A percentile compares a stretch with the other conserved stretches of the same genome.
These are phyloP conservation scores for Loxodes magnus DNA, from an alignment of 73 alveolate species.

Conservation along the genomic window DNA sequence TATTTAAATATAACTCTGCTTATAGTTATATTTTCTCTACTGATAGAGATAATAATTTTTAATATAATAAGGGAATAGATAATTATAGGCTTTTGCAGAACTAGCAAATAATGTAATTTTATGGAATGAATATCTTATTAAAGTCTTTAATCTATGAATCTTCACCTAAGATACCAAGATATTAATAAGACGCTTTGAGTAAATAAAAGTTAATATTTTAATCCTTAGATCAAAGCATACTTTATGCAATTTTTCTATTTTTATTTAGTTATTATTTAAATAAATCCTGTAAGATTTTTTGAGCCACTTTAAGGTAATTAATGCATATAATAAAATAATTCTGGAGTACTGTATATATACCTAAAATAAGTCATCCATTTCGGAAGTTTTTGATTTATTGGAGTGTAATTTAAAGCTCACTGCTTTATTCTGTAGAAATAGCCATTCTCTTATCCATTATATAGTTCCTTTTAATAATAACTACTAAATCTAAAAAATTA, in stretches of 20 bases:
- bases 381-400: not conserved
- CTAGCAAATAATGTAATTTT: not conserved
- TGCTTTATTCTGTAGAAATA: slow-evolving; percentile 1
- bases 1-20: not conserved
- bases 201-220: not conserved
- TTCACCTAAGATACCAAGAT: slow-evolving; percentile 7
- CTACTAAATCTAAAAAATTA: not conserved
- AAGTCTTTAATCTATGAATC: not conserved
- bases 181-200: slow-evolving; percentile 6
- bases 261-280: not conserved
- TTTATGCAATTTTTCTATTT: not conserved
- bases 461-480: slow-evolving; percentile 5
- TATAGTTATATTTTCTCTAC: not conserved
- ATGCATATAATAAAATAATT: not conserved
- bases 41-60: not conserved
- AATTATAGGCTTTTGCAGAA: slow-evolving; percentile 2
- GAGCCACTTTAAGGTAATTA: not conserved
- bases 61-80: slow-evolving; percentile 1
- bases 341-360: not conserved
- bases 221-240: not conserved
- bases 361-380: not conserved
- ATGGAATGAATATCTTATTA: not conserved
- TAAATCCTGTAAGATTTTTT: not conserved
- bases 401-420: slow-evolving; percentile 1
- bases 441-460: slow-evolving; percentile 6